Conservation (phyloP, 345 rosid species). For the Bruguiera parviflora region DNA sequence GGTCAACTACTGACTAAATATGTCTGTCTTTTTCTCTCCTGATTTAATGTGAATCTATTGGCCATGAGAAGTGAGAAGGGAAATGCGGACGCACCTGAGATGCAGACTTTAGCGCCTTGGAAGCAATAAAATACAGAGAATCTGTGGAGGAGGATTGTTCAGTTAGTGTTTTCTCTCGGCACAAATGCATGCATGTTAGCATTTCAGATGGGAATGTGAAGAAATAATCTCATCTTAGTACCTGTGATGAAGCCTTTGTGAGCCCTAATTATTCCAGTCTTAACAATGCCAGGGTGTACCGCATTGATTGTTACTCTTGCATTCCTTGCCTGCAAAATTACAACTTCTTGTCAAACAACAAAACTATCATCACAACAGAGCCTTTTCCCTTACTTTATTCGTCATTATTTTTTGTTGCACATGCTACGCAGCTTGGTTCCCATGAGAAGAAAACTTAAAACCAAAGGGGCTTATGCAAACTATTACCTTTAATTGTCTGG, state of each 20-base stretch:
- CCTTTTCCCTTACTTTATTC: background rate
- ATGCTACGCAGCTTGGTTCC: no score
- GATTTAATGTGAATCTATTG: constrained; percentile 1
- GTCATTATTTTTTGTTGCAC: background rate
- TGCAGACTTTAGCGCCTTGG: constrained; percentile 76
- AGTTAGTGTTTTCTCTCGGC: background rate
- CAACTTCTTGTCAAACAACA: background rate
- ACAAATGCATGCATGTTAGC: background rate
- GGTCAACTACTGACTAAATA: background rate
- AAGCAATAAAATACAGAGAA: constrained; percentile 81
- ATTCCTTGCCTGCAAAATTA: constrained; percentile 56
- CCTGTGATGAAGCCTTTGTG: constrained; percentile 83
- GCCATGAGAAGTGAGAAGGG: background rate
- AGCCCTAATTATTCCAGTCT: constrained; percentile 88
- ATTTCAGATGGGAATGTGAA: background rate
- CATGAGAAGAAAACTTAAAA: no score
- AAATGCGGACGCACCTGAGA: constrained; percentile 53
- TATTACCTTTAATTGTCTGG: constrained; percentile 65
- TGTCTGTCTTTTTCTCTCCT: background rate
- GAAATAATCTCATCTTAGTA: constrained; percentile 10
- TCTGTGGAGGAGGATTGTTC: constrained; percentile 45
- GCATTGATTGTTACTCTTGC: constrained; percentile 83
- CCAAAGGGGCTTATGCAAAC: no score
- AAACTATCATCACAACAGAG: background rate
- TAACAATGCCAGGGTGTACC: constrained; percentile 91